Base-by-base conservation (phyloP, 768 basidiomycete genomes). In the Flagelloscypha sp. region DNA sequence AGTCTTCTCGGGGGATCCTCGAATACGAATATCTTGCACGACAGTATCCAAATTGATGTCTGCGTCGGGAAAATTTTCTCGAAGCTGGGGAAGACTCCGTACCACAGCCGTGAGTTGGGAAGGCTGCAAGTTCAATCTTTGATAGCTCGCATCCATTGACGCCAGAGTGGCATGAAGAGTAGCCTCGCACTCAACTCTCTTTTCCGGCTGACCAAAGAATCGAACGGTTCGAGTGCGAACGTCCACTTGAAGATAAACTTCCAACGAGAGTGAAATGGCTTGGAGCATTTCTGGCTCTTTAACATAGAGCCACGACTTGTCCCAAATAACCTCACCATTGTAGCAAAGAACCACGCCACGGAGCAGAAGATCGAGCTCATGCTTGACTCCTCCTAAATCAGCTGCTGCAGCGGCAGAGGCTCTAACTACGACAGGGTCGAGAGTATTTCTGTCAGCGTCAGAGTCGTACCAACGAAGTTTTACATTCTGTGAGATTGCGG, bases 291-390 rank as follows among this genome's bases (percentile, higher is more conserved):
- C n/a, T 19, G 21, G 16, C 6, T 48, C 50, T 16, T 30, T 27
- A n/a, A 46, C 1, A 54, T 52, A 15, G 42, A 40, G 24, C 48
- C 49, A 10, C 40, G 25, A 85, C 3, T 63, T 58, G 40, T 86
- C 78, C 84, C 84, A 88, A 6, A 71, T 56, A 2, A 64, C 56
- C 27, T 69, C 68, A 18, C 67, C 73, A 30, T 74, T 65, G 12
- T 68, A 46, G 18, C 55, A 62, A 22, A 84, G 51, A 3, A 68
- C 56, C 43, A 86, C 79, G 1, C 84, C 84, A 3, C 65, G 69
- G 0, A 80, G 48, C 8, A 79, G 58, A n/a, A 62, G 62, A 47
- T 84, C 80, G 16, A 84, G 64, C 42, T 76, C 65, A 2, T 59
- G 50, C 46, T 84, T 85, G 35, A 83, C 63, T 25, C 52, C 53